A percentile compares a stretch with the other conserved stretches of the same genome.
Evolutionary conservation across 495 filamentous ascomycete genomes (phyloP).

Genomic region (Tuber brumale): DNA sequence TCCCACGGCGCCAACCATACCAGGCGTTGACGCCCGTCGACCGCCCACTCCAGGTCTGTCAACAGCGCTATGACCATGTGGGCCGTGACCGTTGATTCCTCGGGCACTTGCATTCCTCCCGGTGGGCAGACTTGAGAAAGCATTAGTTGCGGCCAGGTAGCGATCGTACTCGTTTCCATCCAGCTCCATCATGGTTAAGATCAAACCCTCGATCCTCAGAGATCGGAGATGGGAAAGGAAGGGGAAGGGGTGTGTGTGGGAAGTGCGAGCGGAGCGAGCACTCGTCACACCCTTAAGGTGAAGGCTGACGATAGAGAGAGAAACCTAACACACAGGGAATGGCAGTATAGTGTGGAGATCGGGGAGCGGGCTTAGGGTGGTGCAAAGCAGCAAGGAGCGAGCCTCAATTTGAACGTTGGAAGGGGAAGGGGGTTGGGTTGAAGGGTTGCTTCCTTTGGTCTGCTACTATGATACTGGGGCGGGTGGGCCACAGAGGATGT

Average conservation of each 20-base stretch:
- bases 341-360: conserved; percentile 1
- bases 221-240: conserved; percentile 32
- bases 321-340: conserved; percentile 2
- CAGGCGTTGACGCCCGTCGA: conserved; percentile 32
- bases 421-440: not conserved
- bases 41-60: conserved; percentile 30
- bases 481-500: not conserved
- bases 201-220: conserved; percentile 34
- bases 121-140: conserved; percentile 7
- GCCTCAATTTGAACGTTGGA: conserved; percentile 2
- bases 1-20: conserved; percentile 35
- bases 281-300: conserved; percentile 33
- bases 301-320: conserved; percentile 32
- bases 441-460: conserved; percentile 3
- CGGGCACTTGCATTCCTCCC: conserved; percentile 39
- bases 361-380: conserved; percentile 1
- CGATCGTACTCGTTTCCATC: conserved; percentile 34
- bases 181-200: conserved; percentile 38
- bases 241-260: conserved; percentile 23
- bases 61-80: conserved; percentile 9
- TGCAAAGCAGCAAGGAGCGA: conserved; percentile 5
- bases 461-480: not conserved
- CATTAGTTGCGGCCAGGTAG: conserved; percentile 29
- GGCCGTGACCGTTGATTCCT: conserved; percentile 33
- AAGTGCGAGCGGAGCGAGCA: conserved; percentile 2